Base-by-base conservation (phyloP, 23 red algal genomes). In the Cyanidiococcus yangmingshanensis region DNA sequence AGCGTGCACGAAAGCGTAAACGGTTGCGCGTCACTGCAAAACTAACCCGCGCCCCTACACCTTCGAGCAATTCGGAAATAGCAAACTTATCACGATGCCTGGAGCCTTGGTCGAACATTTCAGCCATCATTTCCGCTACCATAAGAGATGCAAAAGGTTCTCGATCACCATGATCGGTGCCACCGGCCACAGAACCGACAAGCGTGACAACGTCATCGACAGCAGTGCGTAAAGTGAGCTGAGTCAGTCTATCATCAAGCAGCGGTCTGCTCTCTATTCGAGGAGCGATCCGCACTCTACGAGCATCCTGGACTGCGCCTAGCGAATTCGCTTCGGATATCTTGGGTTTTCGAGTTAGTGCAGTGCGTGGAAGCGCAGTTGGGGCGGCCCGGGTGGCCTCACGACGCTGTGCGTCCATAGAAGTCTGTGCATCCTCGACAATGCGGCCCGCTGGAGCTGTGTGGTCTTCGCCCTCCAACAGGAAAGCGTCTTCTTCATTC, bases 81-180 rank as follows among this genome's bases (percentile, higher is more conserved):
- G 41, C 34, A 41, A 67, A 80, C 57, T 80, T 80, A 35, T 80
- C 39, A 1, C 26, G 41, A 38, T 41, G 34, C 39, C 57, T 3
- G 1, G 77, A 67, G 27, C 77, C 63, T 41, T 80, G 34, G 2
- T 33, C 77, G 1, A 80, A 41, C 77, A 80, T 80, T 26, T 80
- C 77, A 2, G 35, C 37, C 77, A 80, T 38, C 37, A 80, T 68
- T 32, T 80, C 38, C 2, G 77, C 38, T 38, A 80, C 57, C 77
- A 80, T 68, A 1, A 80, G 39, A 26, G 57, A 67, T 1, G 35
- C 35, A 37, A 58, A 80, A 26, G 39, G 57, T 39, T 68, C 77
- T 30, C 16, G 2, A 38, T 58, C 63, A n/a, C 77, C 39, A 41
- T 80, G 77, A 38, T 80, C 77, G 1, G 57, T 68, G 37, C 77